Evolutionary conservation across 2,329 filamentous ascomycete genomes (phyloP).

Genomic region (Orbilia oligospora): DNA sequence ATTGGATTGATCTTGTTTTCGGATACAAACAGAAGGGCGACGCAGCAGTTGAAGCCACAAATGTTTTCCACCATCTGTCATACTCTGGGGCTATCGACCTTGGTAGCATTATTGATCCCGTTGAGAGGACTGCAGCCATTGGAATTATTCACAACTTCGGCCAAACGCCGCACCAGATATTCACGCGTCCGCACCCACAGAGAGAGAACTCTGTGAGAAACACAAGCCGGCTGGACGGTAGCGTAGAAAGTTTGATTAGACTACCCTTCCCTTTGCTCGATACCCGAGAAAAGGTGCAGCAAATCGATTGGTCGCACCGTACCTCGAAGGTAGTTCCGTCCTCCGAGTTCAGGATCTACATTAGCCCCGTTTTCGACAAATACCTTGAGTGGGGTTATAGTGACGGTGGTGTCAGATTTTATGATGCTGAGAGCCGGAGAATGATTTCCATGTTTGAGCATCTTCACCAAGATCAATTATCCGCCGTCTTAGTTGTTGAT

Average conservation of each 20-base stretch:
- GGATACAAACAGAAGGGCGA: conserved; percentile 94
- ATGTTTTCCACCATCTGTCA: conserved; percentile 95
- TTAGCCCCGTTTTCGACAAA: conserved; percentile 88
- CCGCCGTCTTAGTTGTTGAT: conserved; percentile 85
- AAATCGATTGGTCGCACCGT: conserved; percentile 82
- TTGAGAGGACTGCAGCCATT: conserved; percentile 88
- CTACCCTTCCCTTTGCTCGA: conserved; percentile 83
- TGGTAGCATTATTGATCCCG: conserved; percentile 88
- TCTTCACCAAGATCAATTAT: conserved; percentile 90
- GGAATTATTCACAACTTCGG: conserved; percentile 99
- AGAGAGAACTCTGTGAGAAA: conserved; percentile 78
- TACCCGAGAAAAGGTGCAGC: conserved; percentile 82
- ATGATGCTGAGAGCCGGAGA: conserved; percentile 84
- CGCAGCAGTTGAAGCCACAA: conserved; percentile 88
- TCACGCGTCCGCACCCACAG: conserved; percentile 82
- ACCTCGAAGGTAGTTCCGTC: conserved; percentile 87
- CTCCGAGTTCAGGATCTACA: conserved; percentile 85
- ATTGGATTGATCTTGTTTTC: conserved; percentile 97
- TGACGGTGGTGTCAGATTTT: conserved; percentile 93
- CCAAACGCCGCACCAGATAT: conserved; percentile 96
- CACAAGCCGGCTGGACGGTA: conserved; percentile 80
- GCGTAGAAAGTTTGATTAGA: conserved; percentile 78
- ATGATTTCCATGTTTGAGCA: conserved; percentile 92
- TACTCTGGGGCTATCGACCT: conserved; percentile 95
- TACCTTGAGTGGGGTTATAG: conserved; percentile 97